Percentiles rank a stretch among this genome's conserved stretches.
These are phyloP conservation scores for Blastobotrys illinoisensis DNA, from an alignment of 1,139 yeast species.

Conservation along the genomic window DNA sequence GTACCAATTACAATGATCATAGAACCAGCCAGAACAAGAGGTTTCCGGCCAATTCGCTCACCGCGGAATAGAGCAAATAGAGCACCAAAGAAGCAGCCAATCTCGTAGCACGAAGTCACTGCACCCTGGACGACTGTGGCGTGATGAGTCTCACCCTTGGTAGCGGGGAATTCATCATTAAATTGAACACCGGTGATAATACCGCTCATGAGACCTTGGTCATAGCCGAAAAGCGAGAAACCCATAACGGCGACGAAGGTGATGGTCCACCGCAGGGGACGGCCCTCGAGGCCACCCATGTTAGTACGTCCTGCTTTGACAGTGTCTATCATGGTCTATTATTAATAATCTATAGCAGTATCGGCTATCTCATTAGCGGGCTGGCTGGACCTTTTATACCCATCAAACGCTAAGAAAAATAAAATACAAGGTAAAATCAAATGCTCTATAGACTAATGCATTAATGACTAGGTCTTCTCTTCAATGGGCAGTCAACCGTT, in stretches of 20 bases:
- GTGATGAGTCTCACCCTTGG: slow-evolving; percentile 20
- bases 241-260: slow-evolving; percentile 56
- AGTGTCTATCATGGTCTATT: background rate
- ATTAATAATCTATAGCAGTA: background rate
- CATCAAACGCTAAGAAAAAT: background rate
- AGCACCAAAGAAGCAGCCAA: slow-evolving; percentile 78
- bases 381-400: background rate
- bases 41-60: slow-evolving; percentile 32
- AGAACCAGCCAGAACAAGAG: slow-evolving; percentile 45
- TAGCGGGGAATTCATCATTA: slow-evolving; percentile 48
- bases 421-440: no score
- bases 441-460: background rate
- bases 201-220: slow-evolving; percentile 43
- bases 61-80: slow-evolving; percentile 47
- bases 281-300: slow-evolving; percentile 38
- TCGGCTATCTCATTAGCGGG: background rate
- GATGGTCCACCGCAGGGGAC: slow-evolving; percentile 41
- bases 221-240: slow-evolving; percentile 72
- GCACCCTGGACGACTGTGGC: slow-evolving; percentile 49
- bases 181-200: slow-evolving; percentile 59
- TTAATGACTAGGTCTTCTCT: background rate
- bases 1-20: slow-evolving; percentile 55
- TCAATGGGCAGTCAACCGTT: background rate
- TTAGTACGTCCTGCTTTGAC: slow-evolving; percentile 22
- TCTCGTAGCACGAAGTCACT: slow-evolving; percentile 67